Evolutionary conservation across 306 rosid genomes (phyloP).

Genomic region (Fragaria ananassa): DNA sequence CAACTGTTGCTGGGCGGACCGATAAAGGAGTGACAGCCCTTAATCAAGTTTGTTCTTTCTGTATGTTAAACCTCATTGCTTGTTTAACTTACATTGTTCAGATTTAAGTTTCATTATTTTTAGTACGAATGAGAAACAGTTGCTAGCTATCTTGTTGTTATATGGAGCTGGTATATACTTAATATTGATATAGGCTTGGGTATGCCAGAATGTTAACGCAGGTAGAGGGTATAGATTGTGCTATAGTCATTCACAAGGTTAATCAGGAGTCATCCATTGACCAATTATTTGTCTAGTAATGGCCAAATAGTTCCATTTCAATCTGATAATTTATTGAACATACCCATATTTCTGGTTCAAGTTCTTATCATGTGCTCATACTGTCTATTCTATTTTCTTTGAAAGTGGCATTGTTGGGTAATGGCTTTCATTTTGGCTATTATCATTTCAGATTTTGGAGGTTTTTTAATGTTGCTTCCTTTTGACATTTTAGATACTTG

Average conservation of each 20-base stretch:
- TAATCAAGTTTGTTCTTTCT: constrained; percentile 86
- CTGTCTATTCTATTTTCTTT: not conserved
- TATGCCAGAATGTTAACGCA: not conserved
- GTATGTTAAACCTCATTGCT: constrained; percentile 43
- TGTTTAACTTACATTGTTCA: not conserved
- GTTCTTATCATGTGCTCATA: not conserved
- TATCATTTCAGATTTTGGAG: not conserved
- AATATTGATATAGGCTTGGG: not conserved
- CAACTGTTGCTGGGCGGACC: constrained; percentile 89
- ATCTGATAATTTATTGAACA: too few relatives aligned
- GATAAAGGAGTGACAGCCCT: constrained; percentile 97
- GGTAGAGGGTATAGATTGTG: not conserved
- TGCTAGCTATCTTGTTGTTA: not conserved
- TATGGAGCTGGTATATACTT: not conserved
- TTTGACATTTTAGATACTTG: constrained; percentile 63
- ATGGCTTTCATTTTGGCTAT: too few relatives aligned
- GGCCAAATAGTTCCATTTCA: too few relatives aligned
- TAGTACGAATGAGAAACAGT: not conserved
- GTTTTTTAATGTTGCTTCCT: constrained; percentile 19
- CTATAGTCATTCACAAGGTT: not conserved
- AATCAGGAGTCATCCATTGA: too few relatives aligned
- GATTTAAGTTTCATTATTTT: not conserved
- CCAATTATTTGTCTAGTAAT: too few relatives aligned
- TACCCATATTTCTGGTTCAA: not conserved
- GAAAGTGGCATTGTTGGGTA: not conserved